Conservation (phyloP, 768 basidiomycete genomes). For the Kwoniella sp. region DNA sequence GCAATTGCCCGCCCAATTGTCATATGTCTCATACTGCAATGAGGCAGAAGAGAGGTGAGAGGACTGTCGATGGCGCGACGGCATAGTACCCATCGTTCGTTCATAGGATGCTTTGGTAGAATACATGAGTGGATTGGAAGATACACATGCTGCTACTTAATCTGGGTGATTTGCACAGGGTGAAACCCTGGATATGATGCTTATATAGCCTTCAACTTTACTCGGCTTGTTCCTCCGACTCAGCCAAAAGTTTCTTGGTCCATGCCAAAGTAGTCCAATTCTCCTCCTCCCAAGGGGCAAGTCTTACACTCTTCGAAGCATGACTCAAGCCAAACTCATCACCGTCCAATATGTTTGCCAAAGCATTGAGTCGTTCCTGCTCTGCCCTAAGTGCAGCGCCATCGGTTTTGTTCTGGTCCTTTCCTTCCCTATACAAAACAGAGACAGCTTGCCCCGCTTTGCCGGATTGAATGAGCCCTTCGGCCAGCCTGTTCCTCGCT, state of each 20-base stretch:
- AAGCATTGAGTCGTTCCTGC: slow-evolving; percentile 21
- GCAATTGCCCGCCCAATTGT: too few relatives aligned
- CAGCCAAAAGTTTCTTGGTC: slow-evolving; percentile 26
- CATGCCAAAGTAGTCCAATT: slow-evolving; percentile 40
- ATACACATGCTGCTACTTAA: too few relatives aligned
- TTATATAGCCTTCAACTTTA: background rate
- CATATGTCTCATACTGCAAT: too few relatives aligned
- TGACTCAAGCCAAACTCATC: slow-evolving; percentile 33
- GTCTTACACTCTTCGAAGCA: slow-evolving; percentile 38
- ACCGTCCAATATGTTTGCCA: slow-evolving; percentile 28
- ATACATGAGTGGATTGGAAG: too few relatives aligned
- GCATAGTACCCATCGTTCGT: too few relatives aligned
- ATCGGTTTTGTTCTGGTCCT: background rate
- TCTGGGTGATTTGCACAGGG: too few relatives aligned
- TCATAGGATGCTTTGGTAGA: too few relatives aligned
- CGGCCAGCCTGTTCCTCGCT: slow-evolving; percentile 32
- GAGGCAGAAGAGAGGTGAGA: too few relatives aligned
- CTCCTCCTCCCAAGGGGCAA: slow-evolving; percentile 43
- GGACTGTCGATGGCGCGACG: too few relatives aligned
- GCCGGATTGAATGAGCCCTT: slow-evolving; percentile 29
- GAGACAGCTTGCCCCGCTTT: slow-evolving; percentile 22
- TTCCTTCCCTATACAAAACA: slow-evolving; percentile 1
- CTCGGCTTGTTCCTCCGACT: slow-evolving; percentile 11
- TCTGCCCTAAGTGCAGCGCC: slow-evolving; percentile 12
- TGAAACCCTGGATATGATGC: too few relatives aligned